A percentile compares a stretch with the other conserved stretches of the same genome.
These are phyloP conservation scores for Ophiostoma pallidulum DNA, from an alignment of 2,329 filamentous ascomycete species.

Conservation along the genomic window DNA sequence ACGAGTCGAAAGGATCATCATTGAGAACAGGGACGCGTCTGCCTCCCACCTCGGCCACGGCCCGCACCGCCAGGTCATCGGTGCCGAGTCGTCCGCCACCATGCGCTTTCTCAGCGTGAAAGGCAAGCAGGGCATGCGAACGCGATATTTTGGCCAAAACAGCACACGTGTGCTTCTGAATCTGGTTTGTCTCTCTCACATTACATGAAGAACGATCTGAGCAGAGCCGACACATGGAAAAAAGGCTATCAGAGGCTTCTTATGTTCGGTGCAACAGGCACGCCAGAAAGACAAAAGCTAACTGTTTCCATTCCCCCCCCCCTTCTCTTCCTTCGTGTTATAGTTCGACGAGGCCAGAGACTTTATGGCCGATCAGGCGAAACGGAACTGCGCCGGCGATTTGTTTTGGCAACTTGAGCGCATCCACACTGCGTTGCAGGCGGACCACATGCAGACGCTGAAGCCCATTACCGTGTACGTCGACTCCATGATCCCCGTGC, in stretches of 20 bases:
- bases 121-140: conserved; percentile 34
- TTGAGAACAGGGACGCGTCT: conserved; percentile 28
- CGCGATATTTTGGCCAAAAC: conserved; percentile 44
- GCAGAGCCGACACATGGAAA: background rate
- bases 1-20: conserved; percentile 42
- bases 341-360: conserved; percentile 46
- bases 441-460: conserved; percentile 37
- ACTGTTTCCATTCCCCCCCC: too few species aligned
- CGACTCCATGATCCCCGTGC: conserved; percentile 48
- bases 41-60: conserved; percentile 10
- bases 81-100: conserved; percentile 28
- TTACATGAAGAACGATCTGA: too few species aligned
- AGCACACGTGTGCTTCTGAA: conserved; percentile 45
- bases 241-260: background rate
- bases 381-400: conserved; percentile 32
- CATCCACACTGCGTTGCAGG: conserved; percentile 38
- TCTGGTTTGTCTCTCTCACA: conserved; percentile 30
- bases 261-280: background rate
- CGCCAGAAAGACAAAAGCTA: background rate
- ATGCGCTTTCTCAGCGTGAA: conserved; percentile 43
- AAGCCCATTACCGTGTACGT: conserved; percentile 47
- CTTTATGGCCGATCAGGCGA: conserved; percentile 35
- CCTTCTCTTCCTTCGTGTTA: conserved; percentile 3
- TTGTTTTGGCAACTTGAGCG: conserved; percentile 36
- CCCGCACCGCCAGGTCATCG: conserved; percentile 8